These are phyloP conservation scores for Dendryphion nanum DNA, from an alignment of 2,329 filamentous ascomycete genomes.

Conservation along the genomic window DNA sequence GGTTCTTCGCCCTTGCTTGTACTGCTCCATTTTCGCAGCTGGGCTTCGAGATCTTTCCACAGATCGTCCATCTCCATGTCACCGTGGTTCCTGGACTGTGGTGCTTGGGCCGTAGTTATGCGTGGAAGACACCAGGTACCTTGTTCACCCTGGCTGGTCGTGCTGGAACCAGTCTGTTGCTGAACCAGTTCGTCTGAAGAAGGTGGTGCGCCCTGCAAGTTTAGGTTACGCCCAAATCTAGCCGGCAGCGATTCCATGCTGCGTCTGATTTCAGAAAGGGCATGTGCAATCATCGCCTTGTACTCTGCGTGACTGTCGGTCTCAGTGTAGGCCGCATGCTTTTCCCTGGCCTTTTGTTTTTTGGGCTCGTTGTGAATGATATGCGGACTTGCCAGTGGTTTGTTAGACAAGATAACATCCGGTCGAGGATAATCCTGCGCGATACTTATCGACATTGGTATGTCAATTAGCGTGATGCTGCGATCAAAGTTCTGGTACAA, in stretches of 20 bases:
- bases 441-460: constrained; percentile 67
- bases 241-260: constrained; percentile 20
- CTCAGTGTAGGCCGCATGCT: constrained; percentile 29
- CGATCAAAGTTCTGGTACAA: constrained; percentile 54
- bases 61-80: constrained; percentile 19
- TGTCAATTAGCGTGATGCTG: constrained; percentile 62
- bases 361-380: constrained; percentile 56
- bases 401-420: constrained; percentile 47
- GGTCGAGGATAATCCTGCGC: constrained; percentile 55
- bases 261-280: constrained; percentile 34
- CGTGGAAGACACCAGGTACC: constrained; percentile 25
- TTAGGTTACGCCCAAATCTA: too few relatives aligned
- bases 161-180: too few relatives aligned
- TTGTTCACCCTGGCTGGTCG: too few relatives aligned
- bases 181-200: too few relatives aligned
- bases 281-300: constrained; percentile 37
- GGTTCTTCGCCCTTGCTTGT: constrained; percentile 17
- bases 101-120: constrained; percentile 11
- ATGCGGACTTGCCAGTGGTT: constrained; percentile 49
- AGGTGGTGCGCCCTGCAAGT: background rate
- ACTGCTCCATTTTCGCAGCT: constrained; percentile 31
- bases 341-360: constrained; percentile 44
- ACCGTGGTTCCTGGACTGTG: constrained; percentile 10
- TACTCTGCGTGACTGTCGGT: constrained; percentile 32
- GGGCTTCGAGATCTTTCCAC: constrained; percentile 28